A percentile compares a stretch with the other conserved stretches of the same genome.
Conservation (phyloP, 805 yeast genomes). For the Teunomyces lycoperdinae region DNA sequence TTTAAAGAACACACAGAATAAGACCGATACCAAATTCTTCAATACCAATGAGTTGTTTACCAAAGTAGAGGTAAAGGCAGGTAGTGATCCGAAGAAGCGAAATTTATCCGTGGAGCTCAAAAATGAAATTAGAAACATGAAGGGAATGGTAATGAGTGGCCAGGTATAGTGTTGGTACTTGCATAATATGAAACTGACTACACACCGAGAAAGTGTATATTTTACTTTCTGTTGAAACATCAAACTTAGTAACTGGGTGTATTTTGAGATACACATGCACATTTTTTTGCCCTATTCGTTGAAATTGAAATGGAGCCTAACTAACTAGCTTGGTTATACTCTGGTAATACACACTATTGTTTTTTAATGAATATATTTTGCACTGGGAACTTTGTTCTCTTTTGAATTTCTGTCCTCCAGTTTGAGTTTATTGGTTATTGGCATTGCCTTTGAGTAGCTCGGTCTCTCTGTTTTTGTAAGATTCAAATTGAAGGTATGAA, state of each 20-base stretch:
- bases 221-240: neutral
- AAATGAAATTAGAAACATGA: slow-evolving; percentile 38
- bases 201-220: neutral
- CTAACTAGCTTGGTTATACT: too few species aligned
- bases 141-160: slow-evolving; percentile 46
- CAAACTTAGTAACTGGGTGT: too few species aligned
- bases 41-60: slow-evolving; percentile 29
- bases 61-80: slow-evolving; percentile 6
- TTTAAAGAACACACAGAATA: slow-evolving; percentile 35
- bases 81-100: slow-evolving; percentile 15
- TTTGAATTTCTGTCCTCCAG: too few species aligned
- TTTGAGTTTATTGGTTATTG: too few species aligned
- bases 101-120: slow-evolving; percentile 34
- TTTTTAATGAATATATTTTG: too few species aligned
- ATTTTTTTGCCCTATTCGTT: neutral
- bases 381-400: too few species aligned
- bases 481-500: too few species aligned
- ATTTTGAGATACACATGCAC: neutral
- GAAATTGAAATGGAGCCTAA: too few species aligned
- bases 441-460: too few species aligned
- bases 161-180: slow-evolving; percentile 17
- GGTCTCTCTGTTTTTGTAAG: too few species aligned
- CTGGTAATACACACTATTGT: too few species aligned
- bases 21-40: slow-evolving; percentile 34
- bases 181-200: neutral